Evolutionary conservation across 164 flowering plant species (phyloP), one percentile per base, ranked within the genome.

Genomic region (Magnolia sinica): DNA sequence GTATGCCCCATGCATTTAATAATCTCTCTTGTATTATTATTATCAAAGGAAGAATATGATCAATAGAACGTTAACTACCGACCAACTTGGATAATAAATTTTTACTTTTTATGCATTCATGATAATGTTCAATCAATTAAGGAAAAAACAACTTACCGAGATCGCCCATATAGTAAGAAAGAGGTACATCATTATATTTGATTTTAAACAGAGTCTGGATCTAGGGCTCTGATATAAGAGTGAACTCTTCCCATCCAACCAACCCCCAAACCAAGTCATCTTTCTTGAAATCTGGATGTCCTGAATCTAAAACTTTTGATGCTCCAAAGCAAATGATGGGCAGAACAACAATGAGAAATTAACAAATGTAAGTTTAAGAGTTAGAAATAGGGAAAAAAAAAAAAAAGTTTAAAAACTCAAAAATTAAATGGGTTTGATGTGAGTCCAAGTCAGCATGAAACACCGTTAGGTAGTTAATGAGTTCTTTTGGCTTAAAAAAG

Each of bases 181-280:
- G 87, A 22, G 92, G 92, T 6, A 88, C 83, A 74, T 87, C 88
- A 6, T 83, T 85, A 59, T 85, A 76, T 0, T 80, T 50, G 71
- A 89, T 88, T 74, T 87, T 86, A 29, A 76, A 22, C 1, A 84
- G 78, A 16, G 27, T 1, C 9, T 71, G 59, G 4, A 80, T 75
- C 7, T 29, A 13, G 3, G 82, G 76, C 9, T 45, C n/a, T 1
- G 71, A 50, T 63, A 88, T 64, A 37, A 84, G 66, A 50, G 74
- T 87, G 75, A 82, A 88, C 69, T 89, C 87, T 73, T 89, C 92
- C 92, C 93, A 90, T 24, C 84, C 82, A 2, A 86, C 85, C 0
- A 52, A 13, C 2, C 93, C 91, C 91, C 90, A 86, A 7, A 88
- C 88, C 75, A 87, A 76, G 74, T 88, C 91, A 8, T 88, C 93